Base-by-base conservation (phyloP, 495 filamentous ascomycete genomes). In the Penicillium soppii region DNA sequence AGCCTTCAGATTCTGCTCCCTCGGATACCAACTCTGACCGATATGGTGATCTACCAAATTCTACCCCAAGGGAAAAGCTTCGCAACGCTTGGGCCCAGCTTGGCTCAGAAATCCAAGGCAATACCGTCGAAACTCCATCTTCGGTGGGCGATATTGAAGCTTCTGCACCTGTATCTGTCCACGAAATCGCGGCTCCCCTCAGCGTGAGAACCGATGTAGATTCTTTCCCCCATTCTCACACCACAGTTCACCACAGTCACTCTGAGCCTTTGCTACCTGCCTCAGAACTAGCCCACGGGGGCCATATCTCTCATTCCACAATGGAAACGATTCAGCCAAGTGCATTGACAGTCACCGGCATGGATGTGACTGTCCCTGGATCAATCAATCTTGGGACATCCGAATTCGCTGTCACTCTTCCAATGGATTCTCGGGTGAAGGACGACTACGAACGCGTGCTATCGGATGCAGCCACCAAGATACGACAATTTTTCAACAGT, bases 371-470 rank as follows among this genome's bases (percentile, higher is more conserved):
- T n/a, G 20, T 43, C 7, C 71, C 69, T 5, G 74, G 74, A n/a
- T 69, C 72, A 15, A 48, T 77, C 22, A 53, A 61, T 16, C 69
- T 77, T 47, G 72, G 74, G 1, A 65, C 69, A 15, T 66, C 66
- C 4, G 74, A 77, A 44, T 77, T 72, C 49, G 72, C 74, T 17
- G 56, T 77, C 0, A 63, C 69, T 12, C 67, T 77, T 40, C 72
- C 74, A 1, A 75, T 77, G 68, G 72, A 77, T 53, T 72, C 72
- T 9, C 61, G 72, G 23, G 61, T 75, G 4, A 74, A 74, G 47
- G 69, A 72, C 53, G 66, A 71, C 39, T 77, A 77, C 48, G 69
- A 74, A 39, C 52, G 57, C n/a, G 62, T 70, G 1, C 30, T 75
- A 20, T 33, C 47, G 10, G 55, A 59, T 21, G 64, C 66, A 13